Base-by-base conservation (phyloP, 305 asterid species). In the Fraxinus angustifolia region DNA sequence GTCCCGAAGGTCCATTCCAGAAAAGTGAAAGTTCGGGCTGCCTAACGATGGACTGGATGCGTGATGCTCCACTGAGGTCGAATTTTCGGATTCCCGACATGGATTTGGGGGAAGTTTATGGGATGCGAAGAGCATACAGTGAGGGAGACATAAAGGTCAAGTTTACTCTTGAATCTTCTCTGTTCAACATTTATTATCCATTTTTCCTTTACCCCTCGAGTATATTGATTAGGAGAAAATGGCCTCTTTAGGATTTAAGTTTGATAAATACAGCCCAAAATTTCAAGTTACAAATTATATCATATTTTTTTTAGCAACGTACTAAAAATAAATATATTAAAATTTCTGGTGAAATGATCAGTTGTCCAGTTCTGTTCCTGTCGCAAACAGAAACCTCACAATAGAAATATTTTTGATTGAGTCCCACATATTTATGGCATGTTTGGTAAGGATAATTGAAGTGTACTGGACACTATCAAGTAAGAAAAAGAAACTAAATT, bases 81-180 rank as follows among this genome's bases (percentile, higher is more conserved):
- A 89, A 85, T 83, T 94, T 96, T 87, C 94, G 93, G 10, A 95
- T 89, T 80, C 91, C 93, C 0, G 92, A 79, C 56, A 17, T 93
- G 88, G 96, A 93, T 88, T 92, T 96, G 11, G 93, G 89, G 16
- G 85, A 90, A 68, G 96, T 83, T 76, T 86, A 89, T 81, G 96
- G 97, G 80, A 93, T 94, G 97, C 93, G 99, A 70, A 90, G 99
- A 84, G 91, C 98, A 8, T 93, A 80, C 85, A 96, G 99, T 67
- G 99, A 96, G 68, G 99, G 99, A 81, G 98, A 96, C 88, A 90
- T 96, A 45, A 88, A 94, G 98, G 98, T 94, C 83, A 62, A 77
- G 48, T 83, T 87, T 80, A 81, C 76, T 67, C 75, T 71, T 33
- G 14, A 12, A 14, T 33, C 75, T 71, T 71, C 40, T 71, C 28